Percentiles rank a stretch among this genome's conserved stretches.
Evolutionary conservation across 1,284 basidiomycete genomes (phyloP).

Genomic region (Irpex lacteus): DNA sequence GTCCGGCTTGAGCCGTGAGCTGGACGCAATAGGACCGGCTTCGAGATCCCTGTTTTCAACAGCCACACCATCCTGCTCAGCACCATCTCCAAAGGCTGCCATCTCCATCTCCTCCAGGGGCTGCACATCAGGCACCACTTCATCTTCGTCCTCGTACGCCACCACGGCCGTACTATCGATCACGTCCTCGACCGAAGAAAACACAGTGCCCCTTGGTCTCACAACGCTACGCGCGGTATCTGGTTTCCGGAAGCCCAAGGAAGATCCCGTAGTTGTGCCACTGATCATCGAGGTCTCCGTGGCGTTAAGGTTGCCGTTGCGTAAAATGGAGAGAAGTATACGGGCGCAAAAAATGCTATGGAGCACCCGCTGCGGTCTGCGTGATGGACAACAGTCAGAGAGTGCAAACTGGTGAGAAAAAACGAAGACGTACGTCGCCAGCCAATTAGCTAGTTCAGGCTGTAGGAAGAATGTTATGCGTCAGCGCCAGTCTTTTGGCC

Average conservation of each 20-base stretch:
- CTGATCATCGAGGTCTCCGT: background rate
- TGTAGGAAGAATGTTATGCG: background rate
- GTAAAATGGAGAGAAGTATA: constrained; percentile 37
- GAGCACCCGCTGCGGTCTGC: constrained; percentile 40
- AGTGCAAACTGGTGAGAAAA: background rate
- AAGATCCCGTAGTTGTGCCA: background rate
- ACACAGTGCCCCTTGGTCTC: background rate
- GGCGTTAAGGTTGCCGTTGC: background rate
- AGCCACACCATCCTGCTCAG: background rate
- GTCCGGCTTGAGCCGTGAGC: background rate
- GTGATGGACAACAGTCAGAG: background rate
- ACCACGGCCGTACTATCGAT: background rate
- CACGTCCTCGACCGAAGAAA: background rate
- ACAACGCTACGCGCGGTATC: background rate
- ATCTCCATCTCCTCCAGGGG: background rate
- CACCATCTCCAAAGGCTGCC: background rate
- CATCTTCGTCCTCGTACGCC: background rate
- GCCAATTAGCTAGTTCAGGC: constrained; percentile 1
- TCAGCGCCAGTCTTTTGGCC: background rate
- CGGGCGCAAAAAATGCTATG: constrained; percentile 41
- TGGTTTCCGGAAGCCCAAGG: background rate
- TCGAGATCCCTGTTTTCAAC: background rate
- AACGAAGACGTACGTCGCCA: constrained; percentile 5
- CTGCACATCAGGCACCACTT: background rate
- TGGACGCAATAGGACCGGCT: background rate